A percentile compares a stretch with the other conserved stretches of the same genome.
These are phyloP conservation scores for Cutaneotrichosporon curvatum DNA, from an alignment of 1,284 basidiomycete genomes.

Conservation along the genomic window DNA sequence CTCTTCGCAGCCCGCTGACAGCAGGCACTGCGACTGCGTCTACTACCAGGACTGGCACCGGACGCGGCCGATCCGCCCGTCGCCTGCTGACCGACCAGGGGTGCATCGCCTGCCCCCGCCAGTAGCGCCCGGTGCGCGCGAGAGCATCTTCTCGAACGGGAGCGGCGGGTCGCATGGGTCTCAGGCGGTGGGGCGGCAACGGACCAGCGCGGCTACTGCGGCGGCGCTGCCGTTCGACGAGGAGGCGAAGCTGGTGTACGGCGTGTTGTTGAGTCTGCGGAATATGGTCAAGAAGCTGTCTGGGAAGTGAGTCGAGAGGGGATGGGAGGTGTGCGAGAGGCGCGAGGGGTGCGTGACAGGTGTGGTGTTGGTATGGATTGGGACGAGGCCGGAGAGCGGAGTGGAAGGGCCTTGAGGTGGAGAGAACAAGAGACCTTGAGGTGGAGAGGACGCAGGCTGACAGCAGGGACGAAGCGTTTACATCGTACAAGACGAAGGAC, in stretches of 20 bases:
- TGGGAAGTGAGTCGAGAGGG: conserved; percentile 56
- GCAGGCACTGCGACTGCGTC: conserved; percentile 78
- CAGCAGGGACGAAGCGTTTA: conserved; percentile 77
- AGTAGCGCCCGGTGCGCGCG: conserved; percentile 14
- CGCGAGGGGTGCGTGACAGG: neutral
- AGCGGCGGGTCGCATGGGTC: neutral
- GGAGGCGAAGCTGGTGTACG: conserved; percentile 95
- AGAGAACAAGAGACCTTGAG: too few relatives aligned
- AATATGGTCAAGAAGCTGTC: conserved; percentile 95
- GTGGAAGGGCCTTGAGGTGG: neutral
- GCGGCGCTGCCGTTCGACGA: conserved; percentile 79
- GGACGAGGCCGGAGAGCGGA: neutral
- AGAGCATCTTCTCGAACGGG: conserved; percentile 28
- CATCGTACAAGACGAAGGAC: conserved; percentile 78
- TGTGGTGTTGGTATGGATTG: neutral
- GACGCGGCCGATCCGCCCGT: conserved; percentile 60
- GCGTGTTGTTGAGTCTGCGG: conserved; percentile 81
- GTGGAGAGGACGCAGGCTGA: neutral
- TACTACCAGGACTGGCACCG: conserved; percentile 94
- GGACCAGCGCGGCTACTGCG: neutral
- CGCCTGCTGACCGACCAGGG: conserved; percentile 61
- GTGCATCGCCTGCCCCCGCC: conserved; percentile 56
- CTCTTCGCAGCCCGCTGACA: conserved; percentile 1
- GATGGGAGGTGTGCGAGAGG: neutral
- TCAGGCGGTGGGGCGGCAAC: neutral